These are phyloP conservation scores for Pichia nanzhaoensis DNA, from an alignment of 805 yeast genomes.

Conservation along the genomic window DNA sequence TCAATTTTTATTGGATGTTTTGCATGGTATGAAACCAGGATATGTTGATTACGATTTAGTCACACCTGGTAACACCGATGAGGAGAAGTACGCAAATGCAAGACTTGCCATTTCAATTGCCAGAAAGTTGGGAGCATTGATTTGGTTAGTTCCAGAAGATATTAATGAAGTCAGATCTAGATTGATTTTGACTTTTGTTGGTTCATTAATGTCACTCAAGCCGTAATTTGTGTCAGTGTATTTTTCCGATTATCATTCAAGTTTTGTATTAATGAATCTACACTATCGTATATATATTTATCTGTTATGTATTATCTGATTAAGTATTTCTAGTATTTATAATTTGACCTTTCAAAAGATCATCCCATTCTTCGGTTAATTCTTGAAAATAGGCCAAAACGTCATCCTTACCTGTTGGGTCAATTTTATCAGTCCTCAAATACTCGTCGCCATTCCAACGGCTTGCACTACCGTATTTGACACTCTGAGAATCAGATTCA, in stretches of 20 bases:
- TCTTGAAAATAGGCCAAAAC: constrained; percentile 57
- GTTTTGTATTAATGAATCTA: background rate
- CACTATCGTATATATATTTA: background rate
- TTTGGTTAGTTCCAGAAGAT: constrained; percentile 99
- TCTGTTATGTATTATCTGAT: constrained; percentile 6
- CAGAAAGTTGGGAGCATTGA: constrained; percentile 93
- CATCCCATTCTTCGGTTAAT: constrained; percentile 65
- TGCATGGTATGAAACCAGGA: constrained; percentile 93
- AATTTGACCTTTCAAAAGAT: constrained; percentile 66
- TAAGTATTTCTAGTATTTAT: constrained; percentile 20
- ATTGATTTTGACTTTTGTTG: constrained; percentile 88
- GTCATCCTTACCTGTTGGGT: constrained; percentile 57
- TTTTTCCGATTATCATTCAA: too few relatives aligned
- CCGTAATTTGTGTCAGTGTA: constrained; percentile 5
- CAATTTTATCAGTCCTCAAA: constrained; percentile 49
- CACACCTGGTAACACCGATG: constrained; percentile 68
- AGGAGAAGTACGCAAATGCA: constrained; percentile 89
- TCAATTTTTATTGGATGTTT: constrained; percentile 78
- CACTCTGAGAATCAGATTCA: constrained; percentile 33
- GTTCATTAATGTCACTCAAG: constrained; percentile 78
- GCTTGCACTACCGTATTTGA: constrained; percentile 71
- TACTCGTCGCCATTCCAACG: constrained; percentile 58
- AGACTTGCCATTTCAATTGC: constrained; percentile 97
- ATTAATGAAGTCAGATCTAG: constrained; percentile 93
- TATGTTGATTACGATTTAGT: constrained; percentile 95